A percentile compares a stretch with the other conserved stretches of the same genome.
Conservation (phyloP, 1,139 yeast genomes). For the Magnusiomyces sp. region DNA sequence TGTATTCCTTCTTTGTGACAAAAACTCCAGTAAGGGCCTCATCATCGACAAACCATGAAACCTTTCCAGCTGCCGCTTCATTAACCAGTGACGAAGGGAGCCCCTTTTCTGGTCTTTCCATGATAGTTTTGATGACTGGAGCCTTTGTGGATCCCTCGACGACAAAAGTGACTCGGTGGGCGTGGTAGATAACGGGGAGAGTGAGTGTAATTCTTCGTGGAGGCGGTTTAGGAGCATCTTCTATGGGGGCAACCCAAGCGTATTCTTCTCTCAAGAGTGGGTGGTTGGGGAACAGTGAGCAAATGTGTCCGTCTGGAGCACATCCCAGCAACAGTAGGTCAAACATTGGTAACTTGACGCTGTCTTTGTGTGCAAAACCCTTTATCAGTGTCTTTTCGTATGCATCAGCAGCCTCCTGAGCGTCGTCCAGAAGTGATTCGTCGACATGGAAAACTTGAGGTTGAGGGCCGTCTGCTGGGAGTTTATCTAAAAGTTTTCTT, state of each 20-base stretch:
- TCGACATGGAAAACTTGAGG: conserved; percentile 82
- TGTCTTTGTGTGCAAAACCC: conserved; percentile 93
- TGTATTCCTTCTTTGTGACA: conserved; percentile 69
- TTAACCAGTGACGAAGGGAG: conserved; percentile 90
- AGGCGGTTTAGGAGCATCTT: conserved; percentile 89
- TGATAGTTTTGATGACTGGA: conserved; percentile 80
- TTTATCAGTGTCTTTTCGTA: conserved; percentile 79
- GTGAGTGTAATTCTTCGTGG: conserved; percentile 81
- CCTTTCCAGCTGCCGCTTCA: conserved; percentile 94
- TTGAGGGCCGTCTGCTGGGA: conserved; percentile 39
- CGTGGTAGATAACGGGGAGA: conserved; percentile 90
- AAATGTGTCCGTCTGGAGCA: conserved; percentile 98
- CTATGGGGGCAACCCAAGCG: conserved; percentile 96
- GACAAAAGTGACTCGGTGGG: conserved; percentile 85
- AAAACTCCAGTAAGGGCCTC: conserved; percentile 84
- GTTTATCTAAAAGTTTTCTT: conserved; percentile 65
- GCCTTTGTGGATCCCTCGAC: conserved; percentile 96
- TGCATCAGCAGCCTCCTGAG: conserved; percentile 89
- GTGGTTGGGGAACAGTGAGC: conserved; percentile 89
- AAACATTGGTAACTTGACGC: conserved; percentile 91
- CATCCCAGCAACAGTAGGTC: conserved; percentile 87
- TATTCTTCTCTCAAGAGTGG: conserved; percentile 79
- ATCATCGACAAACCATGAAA: conserved; percentile 95
- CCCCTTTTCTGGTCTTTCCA: conserved; percentile 97
- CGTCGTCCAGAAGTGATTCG: conserved; percentile 65